phyloP scores from a whole-genome alignment of 805 yeast species.

The Kodamaea kaohsiungensis region DNA sequence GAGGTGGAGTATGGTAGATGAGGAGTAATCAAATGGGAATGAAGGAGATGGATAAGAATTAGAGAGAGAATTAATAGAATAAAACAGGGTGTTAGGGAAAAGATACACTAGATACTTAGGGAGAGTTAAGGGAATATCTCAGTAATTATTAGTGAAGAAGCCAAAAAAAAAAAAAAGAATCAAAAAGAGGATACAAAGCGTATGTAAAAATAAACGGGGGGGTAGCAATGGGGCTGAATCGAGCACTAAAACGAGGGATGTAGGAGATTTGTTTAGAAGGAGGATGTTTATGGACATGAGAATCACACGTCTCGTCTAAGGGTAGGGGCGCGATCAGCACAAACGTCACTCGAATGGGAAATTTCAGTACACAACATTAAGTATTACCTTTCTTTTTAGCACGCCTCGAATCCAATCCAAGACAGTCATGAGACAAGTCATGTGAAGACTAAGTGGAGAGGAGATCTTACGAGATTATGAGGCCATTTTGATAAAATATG shows the following conservation, averaged over 20 bases:
- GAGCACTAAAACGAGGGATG: background rate
- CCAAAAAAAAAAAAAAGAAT: background rate
- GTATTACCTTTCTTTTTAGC: background rate
- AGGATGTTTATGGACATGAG: background rate
- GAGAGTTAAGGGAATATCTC: too few relatives aligned
- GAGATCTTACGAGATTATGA: background rate
- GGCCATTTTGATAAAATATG: background rate
- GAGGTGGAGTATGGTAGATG: too few relatives aligned
- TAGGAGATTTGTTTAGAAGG: background rate
- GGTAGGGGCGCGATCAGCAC: background rate
- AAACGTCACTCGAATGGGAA: constrained; percentile 2
- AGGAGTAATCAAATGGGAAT: too few relatives aligned
- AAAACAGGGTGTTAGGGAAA: too few relatives aligned
- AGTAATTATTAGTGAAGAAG: background rate
- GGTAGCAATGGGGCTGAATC: background rate
- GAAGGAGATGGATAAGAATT: too few relatives aligned
- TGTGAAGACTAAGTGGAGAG: background rate
- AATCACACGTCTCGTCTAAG: constrained; percentile 2
- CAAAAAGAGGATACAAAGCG: too few relatives aligned
- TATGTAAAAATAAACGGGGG: too few relatives aligned
- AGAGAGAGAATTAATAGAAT: too few relatives aligned
- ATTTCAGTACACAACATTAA: background rate
- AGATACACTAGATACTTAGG: too few relatives aligned
- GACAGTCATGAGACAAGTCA: background rate
- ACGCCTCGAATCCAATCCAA: background rate